A percentile compares a stretch with the other conserved stretches of the same genome.
phyloP scores from a whole-genome alignment of 75 land plant genomes.

The Isoetes taiwanensis region DNA sequence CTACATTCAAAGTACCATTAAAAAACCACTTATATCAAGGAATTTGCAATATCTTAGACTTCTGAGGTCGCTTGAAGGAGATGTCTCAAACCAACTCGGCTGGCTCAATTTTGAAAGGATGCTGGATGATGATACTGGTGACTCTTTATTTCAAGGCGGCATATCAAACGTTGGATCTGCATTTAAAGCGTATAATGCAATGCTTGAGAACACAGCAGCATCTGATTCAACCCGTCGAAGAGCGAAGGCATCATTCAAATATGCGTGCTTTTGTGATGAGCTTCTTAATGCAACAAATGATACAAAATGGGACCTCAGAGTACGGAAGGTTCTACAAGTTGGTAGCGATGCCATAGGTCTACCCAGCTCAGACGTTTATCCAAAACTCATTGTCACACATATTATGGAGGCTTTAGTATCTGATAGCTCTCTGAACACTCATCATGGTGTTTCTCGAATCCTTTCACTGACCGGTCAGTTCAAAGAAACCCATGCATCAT shows the following conservation, averaged over 20 bases:
- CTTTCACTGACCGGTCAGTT: constrained; percentile 26
- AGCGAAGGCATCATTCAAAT: constrained; percentile 30
- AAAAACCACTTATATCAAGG: constrained; percentile 2
- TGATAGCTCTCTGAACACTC: constrained; percentile 23
- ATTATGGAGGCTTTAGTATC: constrained; percentile 24
- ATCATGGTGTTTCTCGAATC: constrained; percentile 37
- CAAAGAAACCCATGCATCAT: constrained; percentile 21
- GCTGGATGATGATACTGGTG: constrained; percentile 2
- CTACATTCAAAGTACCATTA: constrained; percentile 6
- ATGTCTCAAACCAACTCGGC: constrained; percentile 22
- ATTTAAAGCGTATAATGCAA: constrained; percentile 12
- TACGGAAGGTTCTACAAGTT: constrained; percentile 12
- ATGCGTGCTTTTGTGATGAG: constrained; percentile 43
- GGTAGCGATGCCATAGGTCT: constrained; percentile 11
- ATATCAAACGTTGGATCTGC: constrained; percentile 23
- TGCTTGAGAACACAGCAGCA: background rate
- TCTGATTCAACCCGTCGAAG: constrained; percentile 9
- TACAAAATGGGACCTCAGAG: constrained; percentile 8
- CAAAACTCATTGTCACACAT: constrained; percentile 24
- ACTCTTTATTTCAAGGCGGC: constrained; percentile 12
- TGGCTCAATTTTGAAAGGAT: constrained; percentile 11
- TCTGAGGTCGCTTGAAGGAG: constrained; percentile 21
- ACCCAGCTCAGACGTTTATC: constrained; percentile 23
- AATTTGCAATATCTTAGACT: constrained; percentile 18
- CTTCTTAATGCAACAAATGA: constrained; percentile 21